Base-by-base conservation (phyloP, 2,329 filamentous ascomycete genomes). In the Blastomyces parvus region DNA sequence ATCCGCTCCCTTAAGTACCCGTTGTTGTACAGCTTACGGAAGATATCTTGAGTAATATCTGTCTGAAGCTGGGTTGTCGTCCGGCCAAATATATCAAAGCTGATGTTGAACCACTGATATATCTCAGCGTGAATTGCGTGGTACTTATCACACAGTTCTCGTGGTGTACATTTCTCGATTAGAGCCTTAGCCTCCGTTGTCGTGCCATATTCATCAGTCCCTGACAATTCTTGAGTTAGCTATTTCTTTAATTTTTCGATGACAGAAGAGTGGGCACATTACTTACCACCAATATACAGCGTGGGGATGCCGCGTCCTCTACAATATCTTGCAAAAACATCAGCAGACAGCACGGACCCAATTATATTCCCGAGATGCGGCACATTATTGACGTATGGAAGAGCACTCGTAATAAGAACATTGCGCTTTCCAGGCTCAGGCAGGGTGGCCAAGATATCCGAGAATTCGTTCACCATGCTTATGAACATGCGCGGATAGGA, bases 141-240 rank as follows among this genome's bases (percentile, higher is more conserved):
- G 74, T 82, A 83, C 70, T 82, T 83, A 71, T 80, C 75, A 72
- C 81, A 83, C 1, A 83, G 75, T 70, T 82, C 69, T 64, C 81
- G 73, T 19, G 80, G 80, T 17, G 80, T 81, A 57, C 79, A 69
- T 13, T 77, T 76, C 68, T 83, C 80, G 65, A 81, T 79, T 30
- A 82, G 80, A 2, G 80, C 80, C 69, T 81, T 83, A 0, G 80
- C 82, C 70, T 83, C 81, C 17, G 81, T 82, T 36, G 80, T 80
- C 9, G 81, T 83, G 58, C 81, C 81, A 67, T 83, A 83, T 40
- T 40, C 38, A 40, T 40, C 38, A 40, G 38, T 40, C 38, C 66
- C 82, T 80, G 73, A 82, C 80, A 50, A 79, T 62, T 38, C 19
- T 42, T 17, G 40, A 42, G 40, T 42, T 17, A 17, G 40, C 40